Percentiles rank a stretch among this genome's conserved stretches.
These are phyloP conservation scores for Talaromyces islandicus DNA, from an alignment of 2,329 filamentous ascomycete species.

Conservation along the genomic window DNA sequence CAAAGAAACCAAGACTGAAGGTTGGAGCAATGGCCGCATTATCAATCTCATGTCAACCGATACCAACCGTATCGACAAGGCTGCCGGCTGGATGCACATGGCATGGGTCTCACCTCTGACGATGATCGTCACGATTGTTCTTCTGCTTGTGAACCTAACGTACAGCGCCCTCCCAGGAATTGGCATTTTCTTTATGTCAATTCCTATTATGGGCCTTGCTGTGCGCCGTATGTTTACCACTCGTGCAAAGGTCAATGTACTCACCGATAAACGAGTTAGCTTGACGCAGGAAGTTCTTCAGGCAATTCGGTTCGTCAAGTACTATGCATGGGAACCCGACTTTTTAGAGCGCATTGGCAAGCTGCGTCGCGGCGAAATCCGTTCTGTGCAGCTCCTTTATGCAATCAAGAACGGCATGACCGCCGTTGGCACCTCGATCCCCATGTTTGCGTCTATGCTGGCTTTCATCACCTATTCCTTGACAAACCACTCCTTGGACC, in stretches of 20 bases:
- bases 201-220: constrained; percentile 68
- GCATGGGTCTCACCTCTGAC: constrained; percentile 77
- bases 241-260: constrained; percentile 74
- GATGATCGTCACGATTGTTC: constrained; percentile 66
- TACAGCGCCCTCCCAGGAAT: constrained; percentile 86
- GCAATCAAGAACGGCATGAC: constrained; percentile 77
- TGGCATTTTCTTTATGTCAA: constrained; percentile 67
- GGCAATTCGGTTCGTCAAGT: constrained; percentile 88
- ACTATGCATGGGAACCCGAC: constrained; percentile 85
- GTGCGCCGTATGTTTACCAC: constrained; percentile 71
- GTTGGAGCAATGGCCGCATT: constrained; percentile 84
- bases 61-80: constrained; percentile 82
- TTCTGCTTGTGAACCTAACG: constrained; percentile 75
- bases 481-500: constrained; percentile 58
- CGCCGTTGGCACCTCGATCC: constrained; percentile 71
- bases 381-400: constrained; percentile 70
- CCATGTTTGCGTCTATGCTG: constrained; percentile 88
- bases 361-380: constrained; percentile 69
- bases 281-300: constrained; percentile 86
- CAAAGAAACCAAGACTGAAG: constrained; percentile 40
- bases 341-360: constrained; percentile 69
- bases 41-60: constrained; percentile 90
- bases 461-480: constrained; percentile 71
- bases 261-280: constrained; percentile 83
- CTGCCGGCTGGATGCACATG: constrained; percentile 79